Percentiles rank a stretch among this genome's conserved stretches.
Evolutionary conservation across 306 rosid species (phyloP).

Genomic region (Delonix regia): DNA sequence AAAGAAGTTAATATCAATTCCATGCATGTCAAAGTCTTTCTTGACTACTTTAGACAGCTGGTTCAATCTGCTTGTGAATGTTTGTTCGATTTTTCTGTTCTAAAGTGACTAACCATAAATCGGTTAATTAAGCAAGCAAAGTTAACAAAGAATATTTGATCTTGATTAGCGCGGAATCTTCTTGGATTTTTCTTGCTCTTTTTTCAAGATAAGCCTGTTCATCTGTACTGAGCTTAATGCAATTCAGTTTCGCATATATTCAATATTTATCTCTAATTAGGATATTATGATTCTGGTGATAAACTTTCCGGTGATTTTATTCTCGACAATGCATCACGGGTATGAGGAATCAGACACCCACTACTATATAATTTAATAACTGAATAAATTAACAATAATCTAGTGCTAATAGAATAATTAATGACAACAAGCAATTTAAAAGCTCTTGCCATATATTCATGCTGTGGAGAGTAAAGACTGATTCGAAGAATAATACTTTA

Average conservation of each 20-base stretch:
- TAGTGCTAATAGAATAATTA: slow-evolving; percentile 23
- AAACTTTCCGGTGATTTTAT: slow-evolving; percentile 47
- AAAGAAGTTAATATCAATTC: not conserved
- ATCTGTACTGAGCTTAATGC: not conserved
- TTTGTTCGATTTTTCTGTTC: not conserved
- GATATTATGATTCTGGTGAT: not conserved
- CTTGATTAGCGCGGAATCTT: slow-evolving; percentile 36
- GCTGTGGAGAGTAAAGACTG: not conserved
- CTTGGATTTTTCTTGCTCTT: not conserved
- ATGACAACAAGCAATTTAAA: not conserved
- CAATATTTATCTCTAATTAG: not conserved
- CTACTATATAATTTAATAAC: not conserved
- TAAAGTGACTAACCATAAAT: not conserved
- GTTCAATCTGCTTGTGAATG: not conserved
- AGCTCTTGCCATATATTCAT: slow-evolving; percentile 8
- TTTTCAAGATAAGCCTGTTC: not conserved
- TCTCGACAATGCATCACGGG: slow-evolving; percentile 48
- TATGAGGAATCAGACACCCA: slow-evolving; percentile 51
- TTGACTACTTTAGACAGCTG: not conserved
- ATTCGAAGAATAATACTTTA: slow-evolving; percentile 3
- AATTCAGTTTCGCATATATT: not conserved
- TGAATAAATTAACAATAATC: not conserved
- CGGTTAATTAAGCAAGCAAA: not conserved
- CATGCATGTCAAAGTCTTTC: not conserved
- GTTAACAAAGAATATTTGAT: slow-evolving; percentile 5